These are phyloP conservation scores for Malania oleifera DNA, from an alignment of 164 flowering plant species.

Conservation along the genomic window DNA sequence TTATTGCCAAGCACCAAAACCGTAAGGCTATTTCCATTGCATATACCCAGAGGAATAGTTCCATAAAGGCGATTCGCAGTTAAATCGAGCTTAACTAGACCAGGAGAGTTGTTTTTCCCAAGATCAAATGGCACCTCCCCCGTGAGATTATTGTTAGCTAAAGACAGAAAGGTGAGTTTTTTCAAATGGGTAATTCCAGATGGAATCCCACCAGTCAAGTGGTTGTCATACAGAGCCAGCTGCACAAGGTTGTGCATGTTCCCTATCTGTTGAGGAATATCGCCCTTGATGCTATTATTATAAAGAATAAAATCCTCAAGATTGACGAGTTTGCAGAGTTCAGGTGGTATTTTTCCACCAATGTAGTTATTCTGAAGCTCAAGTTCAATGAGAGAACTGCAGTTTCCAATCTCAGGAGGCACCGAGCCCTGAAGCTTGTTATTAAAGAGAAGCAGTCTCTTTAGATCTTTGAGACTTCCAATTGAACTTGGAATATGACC, in stretches of 20 bases:
- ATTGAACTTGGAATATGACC: conserved; percentile 19
- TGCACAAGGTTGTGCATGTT: conserved; percentile 11
- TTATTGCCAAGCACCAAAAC: conserved; percentile 16
- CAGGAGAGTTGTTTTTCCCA: conserved; percentile 13
- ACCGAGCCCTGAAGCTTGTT: conserved; percentile 18
- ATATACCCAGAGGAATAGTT: conserved; percentile 13
- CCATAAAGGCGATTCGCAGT: conserved; percentile 14
- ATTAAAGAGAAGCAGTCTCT: conserved; percentile 6
- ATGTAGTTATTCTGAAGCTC: conserved; percentile 20
- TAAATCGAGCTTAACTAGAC: conserved; percentile 13
- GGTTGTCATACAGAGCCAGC: conserved; percentile 19
- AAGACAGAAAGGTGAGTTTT: conserved; percentile 14
- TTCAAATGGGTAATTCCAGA: conserved; percentile 8
- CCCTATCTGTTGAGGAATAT: conserved; percentile 12
- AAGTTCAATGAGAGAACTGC: conserved; percentile 16
- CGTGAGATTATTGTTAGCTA: conserved; percentile 19
- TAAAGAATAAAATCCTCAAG: conserved; percentile 13
- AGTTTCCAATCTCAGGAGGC: conserved; percentile 22
- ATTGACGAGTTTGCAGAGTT: conserved; percentile 10
- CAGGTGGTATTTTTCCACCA: conserved; percentile 16
- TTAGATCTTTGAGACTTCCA: conserved; percentile 13
- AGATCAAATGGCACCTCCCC: conserved; percentile 13
- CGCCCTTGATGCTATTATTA: conserved; percentile 13
- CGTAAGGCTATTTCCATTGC: conserved; percentile 9
- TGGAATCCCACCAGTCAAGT: conserved; percentile 17